Evolutionary conservation across 1,284 basidiomycete species (phyloP), one percentile per base, ranked within the genome.

Genomic region (Sanghuangporus weigelae): DNA sequence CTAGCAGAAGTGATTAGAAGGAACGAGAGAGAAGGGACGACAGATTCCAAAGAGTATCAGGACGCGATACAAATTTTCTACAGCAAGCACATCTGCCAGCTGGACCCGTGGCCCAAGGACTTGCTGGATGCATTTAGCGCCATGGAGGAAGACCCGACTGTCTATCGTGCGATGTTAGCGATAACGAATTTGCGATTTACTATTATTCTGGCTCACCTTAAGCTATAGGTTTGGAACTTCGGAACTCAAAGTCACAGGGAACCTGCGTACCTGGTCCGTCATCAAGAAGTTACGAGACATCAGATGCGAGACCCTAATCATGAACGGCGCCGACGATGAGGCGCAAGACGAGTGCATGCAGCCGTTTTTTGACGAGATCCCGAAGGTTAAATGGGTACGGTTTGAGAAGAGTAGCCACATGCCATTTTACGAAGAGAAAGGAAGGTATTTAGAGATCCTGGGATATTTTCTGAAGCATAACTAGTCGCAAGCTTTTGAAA

Each of bases 251-350:
- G 60, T 68, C 16, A 69, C 64, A 1, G 76, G 76, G 10, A 68
- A 71, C 4, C 59, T 78, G 12, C 73, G 71, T 67, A 65, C 63
- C 1, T 78, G 76, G 76, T 68, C 70, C 1, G 67, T 71, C 58
- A 60, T 73, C 7, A 71, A 74, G 21, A 69, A 70, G 36, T 66
- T 77, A 0, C 73, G 72, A 56, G 72, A 70, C 0, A 78, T 79
- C 39, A 44, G 35, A 0, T 67, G 63, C 7, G 68, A 71, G 1
- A 77, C 76, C 1, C 68, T 79, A 2, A 38, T 79, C n/a, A 66
- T 73, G 14, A 74, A 75, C 50, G 73, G 74, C 0, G 63, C 35
- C 8, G 58, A 71, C 2, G 76, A 79, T 39, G 69, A 71, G 35
- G 75, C 73, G 1, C 76, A 76, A 58, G 70, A 73, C 35, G 51